Percentiles rank a stretch among this genome's conserved stretches.
Evolutionary conservation across 257 asterid species (phyloP).

Genomic region (Ocimum tenuiflorum): DNA sequence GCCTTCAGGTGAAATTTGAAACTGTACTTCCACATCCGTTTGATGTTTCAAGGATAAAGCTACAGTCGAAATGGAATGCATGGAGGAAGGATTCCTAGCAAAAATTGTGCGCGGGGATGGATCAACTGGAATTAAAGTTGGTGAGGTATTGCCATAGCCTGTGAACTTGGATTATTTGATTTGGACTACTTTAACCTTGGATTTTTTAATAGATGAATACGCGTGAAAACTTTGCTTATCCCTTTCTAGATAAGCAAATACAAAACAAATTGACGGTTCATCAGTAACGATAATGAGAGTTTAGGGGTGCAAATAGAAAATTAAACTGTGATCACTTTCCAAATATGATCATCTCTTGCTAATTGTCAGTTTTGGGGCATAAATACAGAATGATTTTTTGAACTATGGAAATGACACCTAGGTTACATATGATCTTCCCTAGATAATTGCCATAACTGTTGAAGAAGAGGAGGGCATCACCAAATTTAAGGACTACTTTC

Average conservation of each 20-base stretch:
- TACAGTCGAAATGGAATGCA: slow-evolving; percentile 98
- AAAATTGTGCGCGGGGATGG: slow-evolving; percentile 78
- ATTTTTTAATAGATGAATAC: no score
- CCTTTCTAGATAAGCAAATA: no score
- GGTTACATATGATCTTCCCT: background rate
- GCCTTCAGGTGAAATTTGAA: slow-evolving; percentile 11
- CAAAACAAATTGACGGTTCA: no score
- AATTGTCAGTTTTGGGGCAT: background rate
- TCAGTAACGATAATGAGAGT: no score
- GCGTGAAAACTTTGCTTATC: no score
- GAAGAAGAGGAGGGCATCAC: slow-evolving; percentile 76
- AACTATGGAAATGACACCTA: background rate
- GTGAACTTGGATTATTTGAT: background rate
- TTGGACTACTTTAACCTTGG: no score
- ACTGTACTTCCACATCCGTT: background rate
- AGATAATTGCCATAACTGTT: slow-evolving; percentile 83
- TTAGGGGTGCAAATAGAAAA: no score
- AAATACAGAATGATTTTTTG: background rate
- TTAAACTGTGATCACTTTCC: background rate
- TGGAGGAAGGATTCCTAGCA: slow-evolving; percentile 98
- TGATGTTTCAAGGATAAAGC: slow-evolving; percentile 72
- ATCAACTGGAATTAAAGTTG: slow-evolving; percentile 89
- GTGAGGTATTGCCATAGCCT: slow-evolving; percentile 58
- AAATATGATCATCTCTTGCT: background rate
- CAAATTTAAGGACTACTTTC: slow-evolving; percentile 70